phyloP scores from a whole-genome alignment of 2,329 filamentous ascomycete species.

The Fusarium cicatricum region DNA sequence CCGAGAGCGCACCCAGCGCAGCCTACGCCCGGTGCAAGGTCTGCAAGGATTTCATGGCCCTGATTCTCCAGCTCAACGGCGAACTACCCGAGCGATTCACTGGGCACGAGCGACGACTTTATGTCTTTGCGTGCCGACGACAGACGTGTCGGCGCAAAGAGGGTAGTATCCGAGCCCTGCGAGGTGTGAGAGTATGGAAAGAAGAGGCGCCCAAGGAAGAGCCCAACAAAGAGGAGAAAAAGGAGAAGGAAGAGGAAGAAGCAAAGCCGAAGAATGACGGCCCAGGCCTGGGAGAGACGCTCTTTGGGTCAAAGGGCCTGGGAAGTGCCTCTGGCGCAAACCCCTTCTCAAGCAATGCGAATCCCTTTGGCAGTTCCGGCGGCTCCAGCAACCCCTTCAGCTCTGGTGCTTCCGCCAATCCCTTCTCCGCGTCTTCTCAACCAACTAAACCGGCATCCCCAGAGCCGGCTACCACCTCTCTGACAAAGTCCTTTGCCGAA shows the following conservation, averaged over 20 bases:
- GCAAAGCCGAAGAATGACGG: slow-evolving; percentile 48
- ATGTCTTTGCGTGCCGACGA: slow-evolving; percentile 82
- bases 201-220: slow-evolving; percentile 45
- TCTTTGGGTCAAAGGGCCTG: slow-evolving; percentile 72
- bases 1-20: slow-evolving; percentile 74
- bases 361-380: slow-evolving; percentile 55
- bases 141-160: slow-evolving; percentile 82
- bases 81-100: slow-evolving; percentile 89
- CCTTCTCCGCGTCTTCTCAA: slow-evolving; percentile 46
- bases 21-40: slow-evolving; percentile 84
- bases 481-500: slow-evolving; percentile 73
- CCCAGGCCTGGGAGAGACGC: slow-evolving; percentile 67
- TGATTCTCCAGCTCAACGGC: slow-evolving; percentile 90
- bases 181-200: slow-evolving; percentile 69
- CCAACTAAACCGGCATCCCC: slow-evolving; percentile 45
- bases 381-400: slow-evolving; percentile 46
- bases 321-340: slow-evolving; percentile 55
- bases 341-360: slow-evolving; percentile 65
- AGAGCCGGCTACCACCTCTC: slow-evolving; percentile 43
- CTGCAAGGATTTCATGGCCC: slow-evolving; percentile 83
- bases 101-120: slow-evolving; percentile 85
- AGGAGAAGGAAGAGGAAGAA: slow-evolving; percentile 46
- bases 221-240: slow-evolving; percentile 43
- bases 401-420: slow-evolving; percentile 37
- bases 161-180: slow-evolving; percentile 80